Evolutionary conservation across 495 filamentous ascomycete genomes (phyloP).

Genomic region (Tuber umbilicatum): DNA sequence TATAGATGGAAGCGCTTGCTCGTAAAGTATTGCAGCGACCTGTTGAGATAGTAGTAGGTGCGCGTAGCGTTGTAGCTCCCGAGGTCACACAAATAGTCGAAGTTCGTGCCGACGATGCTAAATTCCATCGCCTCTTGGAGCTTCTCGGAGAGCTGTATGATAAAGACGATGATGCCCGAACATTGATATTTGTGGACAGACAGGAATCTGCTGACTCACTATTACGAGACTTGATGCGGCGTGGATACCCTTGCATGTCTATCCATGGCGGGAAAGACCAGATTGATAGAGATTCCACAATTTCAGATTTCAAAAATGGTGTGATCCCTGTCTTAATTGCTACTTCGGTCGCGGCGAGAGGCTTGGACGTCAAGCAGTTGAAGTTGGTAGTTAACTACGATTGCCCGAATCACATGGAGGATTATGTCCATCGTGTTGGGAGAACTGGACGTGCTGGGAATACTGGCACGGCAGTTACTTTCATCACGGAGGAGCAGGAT

Average conservation of each 20-base stretch:
- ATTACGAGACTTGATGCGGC: conserved; percentile 71
- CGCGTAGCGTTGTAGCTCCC: conserved; percentile 80
- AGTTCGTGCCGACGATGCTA: conserved; percentile 72
- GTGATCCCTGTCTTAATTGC: conserved; percentile 84
- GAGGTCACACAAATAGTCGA: conserved; percentile 95
- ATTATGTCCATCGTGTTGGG: conserved; percentile 94
- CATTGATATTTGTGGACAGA: conserved; percentile 87
- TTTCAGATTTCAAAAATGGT: conserved; percentile 90
- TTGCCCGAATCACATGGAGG: conserved; percentile 90
- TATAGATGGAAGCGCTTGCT: conserved; percentile 82
- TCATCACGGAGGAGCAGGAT: conserved; percentile 85
- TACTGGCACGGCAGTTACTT: conserved; percentile 88
- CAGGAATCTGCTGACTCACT: conserved; percentile 90
- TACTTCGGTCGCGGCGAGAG: conserved; percentile 92
- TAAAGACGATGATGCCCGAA: conserved; percentile 78
- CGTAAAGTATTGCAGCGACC: conserved; percentile 80
- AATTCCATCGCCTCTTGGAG: conserved; percentile 77
- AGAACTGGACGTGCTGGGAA: conserved; percentile 93
- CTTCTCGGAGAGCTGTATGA: conserved; percentile 81
- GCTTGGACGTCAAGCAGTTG: conserved; percentile 91
- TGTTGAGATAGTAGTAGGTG: conserved; percentile 87
- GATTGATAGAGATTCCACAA: conserved; percentile 87
- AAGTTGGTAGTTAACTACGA: conserved; percentile 97
- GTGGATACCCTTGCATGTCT: conserved; percentile 89
- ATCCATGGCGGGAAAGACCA: conserved; percentile 97